Base-by-base conservation (phyloP, 2,329 filamentous ascomycete species). In the Talaromyces rugulosus region DNA sequence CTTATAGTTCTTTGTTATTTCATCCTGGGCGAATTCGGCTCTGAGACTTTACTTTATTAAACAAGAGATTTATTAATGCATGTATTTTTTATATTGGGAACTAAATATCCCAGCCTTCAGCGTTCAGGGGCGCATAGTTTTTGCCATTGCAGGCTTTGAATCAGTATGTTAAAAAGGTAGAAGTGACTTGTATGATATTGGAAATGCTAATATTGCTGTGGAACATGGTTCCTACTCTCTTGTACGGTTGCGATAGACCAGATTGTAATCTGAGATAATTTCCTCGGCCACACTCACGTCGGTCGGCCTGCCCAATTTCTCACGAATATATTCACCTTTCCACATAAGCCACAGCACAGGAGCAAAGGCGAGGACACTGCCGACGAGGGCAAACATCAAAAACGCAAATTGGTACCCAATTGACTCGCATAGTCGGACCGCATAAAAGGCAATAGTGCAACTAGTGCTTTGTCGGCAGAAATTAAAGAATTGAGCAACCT, bases 321-420 rank as follows among this genome's bases (percentile, higher is more conserved):
- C 44, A 18, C 56, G 40, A 28, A 59, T 34, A 27, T 31, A 18
- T 47, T 59, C 11, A 2, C 56, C 56, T 31, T 59, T 59, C 56
- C 56, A 59, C 28, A 59, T 50, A 31, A 59, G 56, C 56, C 56
- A 59, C 11, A 59, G 3, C 31, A 59, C 50, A 6, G 56, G 56
- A n/a, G 34, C 27, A 52, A 51, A 51, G 7, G 56, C 56, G 34
- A 59, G 56, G 6, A 59, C 56, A 28, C 56, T 51, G 50, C 56
- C 56, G 3, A 59, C 56, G 18, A 59, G 56, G 18, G 56, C 56
- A 59, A 59, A 59, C 56, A 59, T 59, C 28, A 59, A n/a, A 30
- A 59, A 59, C 14, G 56, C 56, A 59, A 59, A 59, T 8, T 59
- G 56, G 52, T 59, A 59, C 16, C 56, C 56, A 4, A 59, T 59